Evolutionary conservation across 805 yeast genomes (phyloP).

Genomic region (Metschnikowia cerradonensis): DNA sequence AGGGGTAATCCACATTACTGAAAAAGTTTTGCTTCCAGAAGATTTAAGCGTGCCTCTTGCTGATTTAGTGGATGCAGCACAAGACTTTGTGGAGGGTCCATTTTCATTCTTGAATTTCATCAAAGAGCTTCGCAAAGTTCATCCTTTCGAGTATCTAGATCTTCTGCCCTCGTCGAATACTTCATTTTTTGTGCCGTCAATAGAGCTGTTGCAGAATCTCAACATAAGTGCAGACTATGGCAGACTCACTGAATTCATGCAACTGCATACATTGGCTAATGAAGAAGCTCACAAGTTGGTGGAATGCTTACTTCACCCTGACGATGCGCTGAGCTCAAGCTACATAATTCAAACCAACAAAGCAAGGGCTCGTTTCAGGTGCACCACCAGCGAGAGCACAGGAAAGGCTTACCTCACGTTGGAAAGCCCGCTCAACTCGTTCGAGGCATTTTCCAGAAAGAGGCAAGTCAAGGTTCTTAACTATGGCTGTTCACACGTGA

Average conservation of each 20-base stretch:
- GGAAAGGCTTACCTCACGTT: conserved; percentile 14
- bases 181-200: conserved; percentile 73
- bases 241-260: conserved; percentile 51
- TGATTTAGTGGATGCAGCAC: conserved; percentile 56
- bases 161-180: conserved; percentile 27
- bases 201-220: conserved; percentile 48
- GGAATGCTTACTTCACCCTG: conserved; percentile 38
- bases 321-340: conserved; percentile 4
- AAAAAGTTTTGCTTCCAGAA: conserved; percentile 53
- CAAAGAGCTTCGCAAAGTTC: conserved; percentile 37
- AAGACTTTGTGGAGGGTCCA: conserved; percentile 21
- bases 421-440: conserved; percentile 1
- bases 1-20: conserved; percentile 79
- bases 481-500: conserved; percentile 52
- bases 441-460: conserved; percentile 30
- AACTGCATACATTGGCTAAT: conserved; percentile 66
- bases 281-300: conserved; percentile 45
- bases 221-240: conserved; percentile 44
- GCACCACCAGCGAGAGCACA: conserved; percentile 10
- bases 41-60: conserved; percentile 47
- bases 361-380: conserved; percentile 10
- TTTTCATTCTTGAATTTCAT: conserved; percentile 45
- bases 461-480: conserved; percentile 55
- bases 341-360: conserved; percentile 14
- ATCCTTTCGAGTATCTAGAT: conserved; percentile 37